phyloP scores from a whole-genome alignment of 345 rosid genomes.

The Lepidium africanum region DNA sequence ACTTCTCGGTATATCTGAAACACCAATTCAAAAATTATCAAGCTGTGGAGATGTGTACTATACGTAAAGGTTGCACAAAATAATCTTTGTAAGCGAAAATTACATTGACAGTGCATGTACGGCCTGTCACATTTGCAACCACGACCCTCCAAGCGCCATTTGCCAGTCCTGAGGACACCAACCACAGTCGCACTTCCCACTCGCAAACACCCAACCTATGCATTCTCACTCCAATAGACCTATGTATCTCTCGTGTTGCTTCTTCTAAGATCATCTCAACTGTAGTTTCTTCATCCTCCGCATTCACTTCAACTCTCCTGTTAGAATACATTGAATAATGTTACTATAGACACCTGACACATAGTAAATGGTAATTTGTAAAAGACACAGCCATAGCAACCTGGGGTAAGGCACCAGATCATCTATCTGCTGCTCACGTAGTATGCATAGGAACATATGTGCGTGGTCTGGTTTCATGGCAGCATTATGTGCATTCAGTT shows the following conservation, averaged over 20 bases:
- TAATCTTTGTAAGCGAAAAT: constrained; percentile 26
- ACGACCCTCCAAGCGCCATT: constrained; percentile 97
- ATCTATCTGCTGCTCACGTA: constrained; percentile 80
- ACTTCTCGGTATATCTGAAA: constrained; percentile 87
- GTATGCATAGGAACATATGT: constrained; percentile 89
- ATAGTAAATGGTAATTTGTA: neutral
- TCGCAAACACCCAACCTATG: constrained; percentile 83
- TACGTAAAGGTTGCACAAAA: neutral
- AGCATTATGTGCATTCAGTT: constrained; percentile 83
- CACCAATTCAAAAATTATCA: neutral
- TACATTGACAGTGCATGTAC: constrained; percentile 89
- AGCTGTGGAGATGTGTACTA: neutral
- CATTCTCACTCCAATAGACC: constrained; percentile 82
- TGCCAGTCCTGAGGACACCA: constrained; percentile 67
- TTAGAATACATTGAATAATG: constrained; percentile 15
- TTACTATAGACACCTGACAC: constrained; percentile 4
- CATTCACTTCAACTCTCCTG: constrained; percentile 79
- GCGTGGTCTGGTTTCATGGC: constrained; percentile 76
- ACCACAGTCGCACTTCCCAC: constrained; percentile 99
- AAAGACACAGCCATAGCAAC: constrained; percentile 34
- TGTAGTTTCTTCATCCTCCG: constrained; percentile 62
- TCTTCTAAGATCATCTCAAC: constrained; percentile 72
- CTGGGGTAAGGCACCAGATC: constrained; percentile 86
- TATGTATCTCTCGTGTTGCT: constrained; percentile 68
- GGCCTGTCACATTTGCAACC: constrained; percentile 86